phyloP scores from a whole-genome alignment of 2,329 filamentous ascomycete genomes.

The Amauroascus verrucosus region DNA sequence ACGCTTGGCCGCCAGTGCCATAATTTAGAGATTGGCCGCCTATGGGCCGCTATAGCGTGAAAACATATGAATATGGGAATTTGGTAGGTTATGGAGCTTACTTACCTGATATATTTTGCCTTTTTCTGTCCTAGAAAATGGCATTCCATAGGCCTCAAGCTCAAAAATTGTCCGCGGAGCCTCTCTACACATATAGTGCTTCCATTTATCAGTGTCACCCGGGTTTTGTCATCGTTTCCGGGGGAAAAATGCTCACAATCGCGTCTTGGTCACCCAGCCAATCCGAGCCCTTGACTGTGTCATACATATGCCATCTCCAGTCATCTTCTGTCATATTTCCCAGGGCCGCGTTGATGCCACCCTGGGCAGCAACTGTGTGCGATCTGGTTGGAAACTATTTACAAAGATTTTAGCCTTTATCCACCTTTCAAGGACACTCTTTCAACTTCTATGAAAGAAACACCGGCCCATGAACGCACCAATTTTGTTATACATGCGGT shows the following conservation, averaged over 20 bases:
- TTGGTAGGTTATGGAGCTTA: not conserved
- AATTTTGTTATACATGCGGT: slow-evolving; percentile 20
- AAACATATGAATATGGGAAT: not conserved
- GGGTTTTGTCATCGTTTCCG: not conserved
- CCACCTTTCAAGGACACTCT: not conserved
- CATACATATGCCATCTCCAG: slow-evolving; percentile 99
- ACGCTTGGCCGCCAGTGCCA: slow-evolving; percentile 83
- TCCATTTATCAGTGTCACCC: not conserved
- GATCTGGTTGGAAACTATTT: slow-evolving; percentile 19
- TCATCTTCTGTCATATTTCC: slow-evolving; percentile 85
- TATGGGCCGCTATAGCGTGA: slow-evolving; percentile 76
- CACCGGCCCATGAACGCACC: too few relatives aligned
- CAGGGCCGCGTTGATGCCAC: slow-evolving; percentile 42
- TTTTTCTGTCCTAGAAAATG: slow-evolving; percentile 84
- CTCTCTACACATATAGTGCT: slow-evolving; percentile 93
- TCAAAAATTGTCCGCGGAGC: slow-evolving; percentile 85
- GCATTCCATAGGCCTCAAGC: slow-evolving; percentile 94
- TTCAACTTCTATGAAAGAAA: not conserved
- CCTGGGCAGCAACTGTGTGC: slow-evolving; percentile 36
- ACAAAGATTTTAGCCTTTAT: not conserved
- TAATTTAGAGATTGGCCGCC: slow-evolving; percentile 81
- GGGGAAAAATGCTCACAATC: slow-evolving; percentile 41
- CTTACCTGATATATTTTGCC: slow-evolving; percentile 38
- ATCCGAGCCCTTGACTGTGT: slow-evolving; percentile 94
- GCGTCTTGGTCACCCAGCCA: slow-evolving; percentile 97